Percentiles rank a stretch among this genome's conserved stretches.
Conservation (phyloP, 2,329 filamentous ascomycete species). For the Trichophyton simii region DNA sequence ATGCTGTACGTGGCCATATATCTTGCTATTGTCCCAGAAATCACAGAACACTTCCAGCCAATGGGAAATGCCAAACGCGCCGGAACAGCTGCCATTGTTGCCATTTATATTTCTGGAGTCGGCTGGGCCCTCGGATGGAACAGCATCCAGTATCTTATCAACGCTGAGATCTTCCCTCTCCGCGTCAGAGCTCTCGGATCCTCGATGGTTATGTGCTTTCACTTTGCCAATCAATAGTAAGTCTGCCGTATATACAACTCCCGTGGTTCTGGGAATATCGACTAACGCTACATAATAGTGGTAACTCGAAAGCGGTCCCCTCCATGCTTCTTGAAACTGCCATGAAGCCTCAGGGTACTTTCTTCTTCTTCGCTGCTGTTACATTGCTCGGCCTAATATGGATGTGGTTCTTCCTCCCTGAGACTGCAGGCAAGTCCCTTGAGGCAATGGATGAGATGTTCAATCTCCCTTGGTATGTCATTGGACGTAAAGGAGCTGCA, state of each 20-base stretch:
- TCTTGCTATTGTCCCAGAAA: slow-evolving; percentile 23
- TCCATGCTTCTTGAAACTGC: slow-evolving; percentile 37
- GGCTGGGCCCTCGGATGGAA: slow-evolving; percentile 40
- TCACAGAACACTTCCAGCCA: slow-evolving; percentile 20
- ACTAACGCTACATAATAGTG: slow-evolving; percentile 7
- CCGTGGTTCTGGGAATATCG: not conserved
- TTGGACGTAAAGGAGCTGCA: slow-evolving; percentile 12
- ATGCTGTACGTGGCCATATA: slow-evolving; percentile 46
- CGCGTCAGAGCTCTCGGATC: slow-evolving; percentile 32
- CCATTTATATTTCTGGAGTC: slow-evolving; percentile 35
- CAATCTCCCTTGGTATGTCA: slow-evolving; percentile 13
- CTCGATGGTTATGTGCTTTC: slow-evolving; percentile 34
- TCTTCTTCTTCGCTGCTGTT: slow-evolving; percentile 61
- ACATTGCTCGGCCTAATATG: slow-evolving; percentile 54
- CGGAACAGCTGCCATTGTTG: slow-evolving; percentile 30
- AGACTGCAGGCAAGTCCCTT: slow-evolving; percentile 48
- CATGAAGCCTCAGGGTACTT: slow-evolving; percentile 50
- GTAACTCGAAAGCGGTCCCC: slow-evolving; percentile 20
- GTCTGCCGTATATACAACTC: not conserved
- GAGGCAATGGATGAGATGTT: slow-evolving; percentile 17
- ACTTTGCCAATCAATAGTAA: slow-evolving; percentile 27
- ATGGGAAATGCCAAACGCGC: slow-evolving; percentile 18
- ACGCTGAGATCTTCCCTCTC: slow-evolving; percentile 35
- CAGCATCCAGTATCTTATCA: slow-evolving; percentile 35
- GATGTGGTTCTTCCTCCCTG: slow-evolving; percentile 59